Percentiles rank a stretch among this genome's conserved stretches.
Conservation (phyloP, 2,329 filamentous ascomycete genomes). For the Colletotrichum sp. region DNA sequence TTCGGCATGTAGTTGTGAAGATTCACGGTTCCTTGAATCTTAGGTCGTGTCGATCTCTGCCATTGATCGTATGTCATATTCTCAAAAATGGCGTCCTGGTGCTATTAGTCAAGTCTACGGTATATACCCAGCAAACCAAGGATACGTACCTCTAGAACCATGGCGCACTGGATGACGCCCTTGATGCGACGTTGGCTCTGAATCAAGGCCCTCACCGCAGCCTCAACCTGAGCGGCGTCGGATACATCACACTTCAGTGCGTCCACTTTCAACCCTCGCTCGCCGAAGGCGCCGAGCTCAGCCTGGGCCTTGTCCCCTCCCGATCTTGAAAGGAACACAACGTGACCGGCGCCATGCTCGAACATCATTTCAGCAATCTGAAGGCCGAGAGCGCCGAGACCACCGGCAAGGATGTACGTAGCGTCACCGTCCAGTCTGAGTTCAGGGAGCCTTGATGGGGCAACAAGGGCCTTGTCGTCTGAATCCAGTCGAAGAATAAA, state of each 20-base stretch:
- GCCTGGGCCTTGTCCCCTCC: not conserved
- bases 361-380: slow-evolving; percentile 29
- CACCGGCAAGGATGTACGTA: slow-evolving; percentile 9
- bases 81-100: slow-evolving; percentile 31
- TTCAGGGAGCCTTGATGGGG: slow-evolving; percentile 21
- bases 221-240: not conserved
- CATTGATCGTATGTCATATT: slow-evolving; percentile 41
- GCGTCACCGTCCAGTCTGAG: not conserved
- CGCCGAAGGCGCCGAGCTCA: not conserved
- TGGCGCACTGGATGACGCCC: slow-evolving; percentile 50
- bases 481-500: slow-evolving; percentile 6
- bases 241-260: not conserved
- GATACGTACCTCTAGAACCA: slow-evolving; percentile 40
- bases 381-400: slow-evolving; percentile 29
- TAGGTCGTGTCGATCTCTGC: slow-evolving; percentile 31
- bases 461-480: not conserved
- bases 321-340: slow-evolving; percentile 34
- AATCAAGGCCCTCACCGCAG: not conserved
- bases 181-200: slow-evolving; percentile 31
- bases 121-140: fast-evolving
- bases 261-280: not conserved
- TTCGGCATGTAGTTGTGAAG: slow-evolving; percentile 30
- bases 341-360: slow-evolving; percentile 26
- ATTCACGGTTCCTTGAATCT: slow-evolving; percentile 33
- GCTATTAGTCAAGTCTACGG: not conserved